Evolutionary conservation across 2,329 filamentous ascomycete species (phyloP).

Genomic region (Botryosphaeria dothidea): DNA sequence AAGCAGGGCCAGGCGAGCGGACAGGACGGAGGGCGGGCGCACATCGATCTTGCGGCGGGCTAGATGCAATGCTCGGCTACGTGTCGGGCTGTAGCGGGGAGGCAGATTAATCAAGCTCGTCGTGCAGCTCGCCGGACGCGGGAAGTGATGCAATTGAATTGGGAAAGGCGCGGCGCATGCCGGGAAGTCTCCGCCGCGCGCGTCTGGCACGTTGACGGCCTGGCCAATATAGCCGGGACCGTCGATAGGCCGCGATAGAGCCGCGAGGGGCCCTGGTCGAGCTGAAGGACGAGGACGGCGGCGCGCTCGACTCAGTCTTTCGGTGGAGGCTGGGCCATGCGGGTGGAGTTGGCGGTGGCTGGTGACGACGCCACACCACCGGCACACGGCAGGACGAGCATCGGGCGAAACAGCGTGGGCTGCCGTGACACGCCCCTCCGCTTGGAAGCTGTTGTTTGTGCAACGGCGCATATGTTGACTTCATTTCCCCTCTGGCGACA

Average conservation of each 20-base stretch:
- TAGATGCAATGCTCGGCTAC: conserved; percentile 21
- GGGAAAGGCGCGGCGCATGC: not conserved
- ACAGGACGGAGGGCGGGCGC: conserved; percentile 21
- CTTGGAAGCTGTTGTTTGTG: not conserved
- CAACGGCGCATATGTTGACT: conserved; percentile 1
- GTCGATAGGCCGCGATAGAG: conserved; percentile 7
- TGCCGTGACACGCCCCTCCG: not conserved
- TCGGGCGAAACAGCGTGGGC: conserved; percentile 2
- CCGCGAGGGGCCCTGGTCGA: conserved; percentile 9
- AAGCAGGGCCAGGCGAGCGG: conserved; percentile 24
- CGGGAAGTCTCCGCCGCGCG: not conserved
- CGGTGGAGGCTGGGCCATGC: not conserved
- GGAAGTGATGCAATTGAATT: conserved; percentile 16
- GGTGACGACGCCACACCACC: conserved; percentile 2
- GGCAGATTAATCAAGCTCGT: conserved; percentile 7
- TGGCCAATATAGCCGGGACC: not conserved
- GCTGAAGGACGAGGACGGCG: conserved; percentile 3
- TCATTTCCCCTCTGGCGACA: not conserved
- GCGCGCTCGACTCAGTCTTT: not conserved
- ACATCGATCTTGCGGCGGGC: conserved; percentile 33
- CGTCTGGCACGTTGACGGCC: not conserved
- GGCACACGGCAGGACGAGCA: not conserved
- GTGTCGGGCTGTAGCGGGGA: conserved; percentile 4
- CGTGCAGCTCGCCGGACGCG: conserved; percentile 1
- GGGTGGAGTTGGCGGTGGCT: conserved; percentile 8